phyloP scores from a whole-genome alignment of 352 stramenopile species.

The Phytopythium mirpurense region DNA sequence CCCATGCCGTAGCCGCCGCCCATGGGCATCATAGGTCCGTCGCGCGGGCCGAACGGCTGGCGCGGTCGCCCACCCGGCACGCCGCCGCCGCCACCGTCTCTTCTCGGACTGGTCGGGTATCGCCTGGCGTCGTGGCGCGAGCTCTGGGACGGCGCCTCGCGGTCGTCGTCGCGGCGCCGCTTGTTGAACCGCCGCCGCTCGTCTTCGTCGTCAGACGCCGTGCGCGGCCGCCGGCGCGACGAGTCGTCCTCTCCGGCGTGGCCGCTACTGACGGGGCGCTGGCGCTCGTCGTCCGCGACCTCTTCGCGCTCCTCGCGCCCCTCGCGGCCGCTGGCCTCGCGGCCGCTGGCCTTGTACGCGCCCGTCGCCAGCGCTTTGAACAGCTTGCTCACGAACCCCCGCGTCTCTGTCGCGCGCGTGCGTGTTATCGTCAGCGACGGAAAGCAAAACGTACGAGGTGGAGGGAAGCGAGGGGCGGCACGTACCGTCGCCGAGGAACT shows the following conservation, averaged over 20 bases:
- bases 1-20: constrained; percentile 26
- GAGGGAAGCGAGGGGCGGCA: too few relatives aligned
- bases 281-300: constrained; percentile 10
- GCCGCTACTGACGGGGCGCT: constrained; percentile 9
- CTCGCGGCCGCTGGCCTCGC: too few relatives aligned
- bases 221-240: constrained; percentile 28
- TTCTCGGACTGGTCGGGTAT: constrained; percentile 30
- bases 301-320: constrained; percentile 5
- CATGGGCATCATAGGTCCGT: constrained; percentile 16
- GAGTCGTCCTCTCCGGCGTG: constrained; percentile 14
- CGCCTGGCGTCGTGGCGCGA: constrained; percentile 20
- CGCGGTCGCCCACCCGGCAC: constrained; percentile 5
- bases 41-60: constrained; percentile 22
- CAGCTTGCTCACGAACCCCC: constrained; percentile 61
- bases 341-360: constrained; percentile 44
- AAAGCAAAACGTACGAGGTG: background rate
- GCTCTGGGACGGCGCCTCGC: constrained; percentile 4
- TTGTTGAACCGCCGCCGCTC: constrained; percentile 51
- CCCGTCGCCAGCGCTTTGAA: constrained; percentile 62
- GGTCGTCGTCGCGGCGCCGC: constrained; percentile 55
- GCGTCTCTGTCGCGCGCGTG: constrained; percentile 39
- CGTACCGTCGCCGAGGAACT: constrained; percentile 81
- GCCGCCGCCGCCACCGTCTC: constrained; percentile 10
- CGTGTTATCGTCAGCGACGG: background rate
- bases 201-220: constrained; percentile 47